A percentile compares a stretch with the other conserved stretches of the same genome.
These are phyloP conservation scores for Cicer judaicum DNA, from an alignment of 306 rosid genomes.

Conservation along the genomic window DNA sequence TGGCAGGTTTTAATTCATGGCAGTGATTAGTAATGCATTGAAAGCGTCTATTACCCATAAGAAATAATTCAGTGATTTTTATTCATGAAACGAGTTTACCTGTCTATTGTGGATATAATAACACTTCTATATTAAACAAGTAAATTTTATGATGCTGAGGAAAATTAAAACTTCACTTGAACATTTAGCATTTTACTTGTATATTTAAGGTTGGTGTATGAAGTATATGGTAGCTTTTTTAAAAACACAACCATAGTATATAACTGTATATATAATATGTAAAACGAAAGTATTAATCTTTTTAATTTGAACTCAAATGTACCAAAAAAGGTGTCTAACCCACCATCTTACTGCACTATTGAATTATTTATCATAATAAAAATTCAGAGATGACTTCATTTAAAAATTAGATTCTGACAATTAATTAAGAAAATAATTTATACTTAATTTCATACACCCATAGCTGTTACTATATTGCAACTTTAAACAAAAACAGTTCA, in stretches of 20 bases:
- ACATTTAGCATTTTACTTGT: background rate
- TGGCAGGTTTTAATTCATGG: background rate
- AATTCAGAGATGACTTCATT: background rate
- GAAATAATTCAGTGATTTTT: slow-evolving; percentile 3
- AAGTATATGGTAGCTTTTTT: background rate
- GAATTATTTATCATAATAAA: background rate
- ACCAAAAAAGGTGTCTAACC: background rate
- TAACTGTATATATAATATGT: background rate
- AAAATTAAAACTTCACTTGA: background rate
- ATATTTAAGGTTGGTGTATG: background rate
- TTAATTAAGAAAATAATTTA: background rate
- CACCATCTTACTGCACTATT: background rate
- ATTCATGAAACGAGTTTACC: background rate
- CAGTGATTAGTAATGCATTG: background rate
- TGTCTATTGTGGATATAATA: background rate
- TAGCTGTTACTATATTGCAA: slow-evolving; percentile 1
- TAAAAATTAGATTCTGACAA: background rate
- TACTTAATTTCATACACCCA: background rate
- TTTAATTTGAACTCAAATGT: too few species aligned
- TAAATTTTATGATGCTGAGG: too few species aligned
- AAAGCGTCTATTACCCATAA: background rate
- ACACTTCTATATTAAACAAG: background rate
- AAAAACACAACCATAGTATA: background rate
- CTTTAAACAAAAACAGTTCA: background rate
- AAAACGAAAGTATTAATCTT: background rate